Evolutionary conservation across 208 protist genomes (phyloP), one percentile per base, ranked within the genome.

Genomic region (Leishmania arabica): DNA sequence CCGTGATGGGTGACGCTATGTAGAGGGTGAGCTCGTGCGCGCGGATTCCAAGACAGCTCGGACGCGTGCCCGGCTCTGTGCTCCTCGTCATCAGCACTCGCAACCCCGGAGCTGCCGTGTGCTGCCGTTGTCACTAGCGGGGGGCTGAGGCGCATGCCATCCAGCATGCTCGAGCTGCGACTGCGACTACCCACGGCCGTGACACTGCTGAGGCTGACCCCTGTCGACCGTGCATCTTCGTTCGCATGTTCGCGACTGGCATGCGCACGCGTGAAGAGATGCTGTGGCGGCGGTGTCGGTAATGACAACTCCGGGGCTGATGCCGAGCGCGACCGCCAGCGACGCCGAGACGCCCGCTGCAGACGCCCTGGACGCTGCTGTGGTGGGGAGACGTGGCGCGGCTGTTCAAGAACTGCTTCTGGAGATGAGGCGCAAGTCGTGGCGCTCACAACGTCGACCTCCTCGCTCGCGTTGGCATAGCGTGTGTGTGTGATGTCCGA

Each of bases 341-440:
- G 34, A 42, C 34, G 51, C 72, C 40, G 21, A 64, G 72, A 42
- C 72, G 31, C 72, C 13, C 72, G 17, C 6, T 64, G 31, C n/a
- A 76, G 72, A 53, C 40, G 42, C 19, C 34, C 15, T 47, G 6
- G 68, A 73, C 9, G 51, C 24, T 76, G 27, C 47, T 64, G 51
- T 76, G 47, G 51, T 60, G 34, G 40, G 8, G 15, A 21, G 5
- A 53, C 69, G 11, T 73, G 45, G 45, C 3, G 42, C 45, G 42
- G 24, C 3, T 73, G 69, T 54, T 51, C 69, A 51, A 13, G 11
- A 53, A 24, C 13, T 1, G 24, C 69, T 47, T 73, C 51, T 37
- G 47, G 27, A 9, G 72, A 76, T 37, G 72, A 76, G 2, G 51
- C 72, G 47, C 72, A 17, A 56, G 72, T 76, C 51, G 72, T 76